These are phyloP conservation scores for Aspergillus hiratsukae DNA, from an alignment of 2,329 filamentous ascomycete species.

Conservation along the genomic window DNA sequence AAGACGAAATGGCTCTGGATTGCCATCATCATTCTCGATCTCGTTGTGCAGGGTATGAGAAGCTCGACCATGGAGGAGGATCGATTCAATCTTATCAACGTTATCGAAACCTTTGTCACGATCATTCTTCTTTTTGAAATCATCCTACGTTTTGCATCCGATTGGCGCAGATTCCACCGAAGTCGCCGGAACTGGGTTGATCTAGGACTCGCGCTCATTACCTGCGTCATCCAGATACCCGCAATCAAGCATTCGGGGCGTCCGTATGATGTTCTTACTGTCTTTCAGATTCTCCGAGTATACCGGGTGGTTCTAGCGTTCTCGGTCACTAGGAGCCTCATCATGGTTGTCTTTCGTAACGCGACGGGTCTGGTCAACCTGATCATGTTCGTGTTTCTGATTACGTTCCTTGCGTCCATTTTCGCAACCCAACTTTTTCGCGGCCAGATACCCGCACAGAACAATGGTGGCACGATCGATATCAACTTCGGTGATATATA, in stretches of 20 bases:
- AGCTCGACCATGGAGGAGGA: slow-evolving; percentile 68
- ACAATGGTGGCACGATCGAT: slow-evolving; percentile 59
- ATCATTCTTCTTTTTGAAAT: slow-evolving; percentile 78
- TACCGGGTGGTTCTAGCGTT: slow-evolving; percentile 91
- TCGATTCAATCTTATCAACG: slow-evolving; percentile 62
- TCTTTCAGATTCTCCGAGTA: slow-evolving; percentile 88
- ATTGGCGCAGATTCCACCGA: slow-evolving; percentile 76
- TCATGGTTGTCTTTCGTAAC: slow-evolving; percentile 83
- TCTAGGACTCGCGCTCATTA: slow-evolving; percentile 72
- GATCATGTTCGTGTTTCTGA: slow-evolving; percentile 92
- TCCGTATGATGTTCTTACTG: slow-evolving; percentile 78
- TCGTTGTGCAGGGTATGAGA: slow-evolving; percentile 73
- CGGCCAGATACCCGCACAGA: slow-evolving; percentile 68
- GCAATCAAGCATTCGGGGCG: slow-evolving; percentile 67
- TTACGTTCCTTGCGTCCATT: slow-evolving; percentile 90
- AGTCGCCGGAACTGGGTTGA: slow-evolving; percentile 75
- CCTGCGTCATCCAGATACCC: slow-evolving; percentile 80
- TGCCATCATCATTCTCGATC: slow-evolving; percentile 68
- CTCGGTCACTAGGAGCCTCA: slow-evolving; percentile 79
- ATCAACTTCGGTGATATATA: slow-evolving; percentile 87
- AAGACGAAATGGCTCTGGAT: slow-evolving; percentile 77
- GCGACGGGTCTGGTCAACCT: slow-evolving; percentile 87
- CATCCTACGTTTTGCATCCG: slow-evolving; percentile 66
- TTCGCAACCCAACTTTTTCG: slow-evolving; percentile 91
- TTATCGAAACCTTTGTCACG: slow-evolving; percentile 71